Conservation (phyloP, 805 yeast species). For the Yarrowia sp. region DNA sequence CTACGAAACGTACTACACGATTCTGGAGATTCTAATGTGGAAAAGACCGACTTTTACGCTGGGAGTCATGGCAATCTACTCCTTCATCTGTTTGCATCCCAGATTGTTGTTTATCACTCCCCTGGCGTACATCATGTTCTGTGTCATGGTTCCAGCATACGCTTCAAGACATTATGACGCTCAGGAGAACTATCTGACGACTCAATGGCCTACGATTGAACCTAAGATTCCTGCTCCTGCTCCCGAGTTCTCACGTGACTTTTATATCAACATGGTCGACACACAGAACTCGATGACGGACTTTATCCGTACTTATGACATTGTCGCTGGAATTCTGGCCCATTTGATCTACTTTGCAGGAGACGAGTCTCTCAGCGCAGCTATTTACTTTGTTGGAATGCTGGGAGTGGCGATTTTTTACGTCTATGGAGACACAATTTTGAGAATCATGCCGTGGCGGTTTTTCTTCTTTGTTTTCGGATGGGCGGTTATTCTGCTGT, state of each 20-base stretch:
- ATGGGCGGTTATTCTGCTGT: conserved; percentile 56
- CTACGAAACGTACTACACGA: conserved; percentile 65
- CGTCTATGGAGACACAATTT: conserved; percentile 47
- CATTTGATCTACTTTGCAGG: conserved; percentile 70
- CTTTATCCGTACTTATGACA: conserved; percentile 69
- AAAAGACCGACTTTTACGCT: conserved; percentile 65
- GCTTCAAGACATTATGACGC: conserved; percentile 69
- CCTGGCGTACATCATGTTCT: conserved; percentile 58
- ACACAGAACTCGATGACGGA: conserved; percentile 79
- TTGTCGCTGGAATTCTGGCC: conserved; percentile 56
- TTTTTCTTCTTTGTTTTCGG: conserved; percentile 51
- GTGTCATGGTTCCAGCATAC: conserved; percentile 73
- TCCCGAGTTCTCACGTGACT: conserved; percentile 80
- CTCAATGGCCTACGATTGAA: conserved; percentile 56
- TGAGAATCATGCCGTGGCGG: conserved; percentile 52
- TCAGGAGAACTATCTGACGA: conserved; percentile 54
- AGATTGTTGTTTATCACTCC: conserved; percentile 57
- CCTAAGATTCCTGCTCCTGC: conserved; percentile 70
- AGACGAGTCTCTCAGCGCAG: conserved; percentile 52
- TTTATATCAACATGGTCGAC: conserved; percentile 78
- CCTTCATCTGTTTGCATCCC: conserved; percentile 65
- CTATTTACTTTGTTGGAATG: conserved; percentile 15
- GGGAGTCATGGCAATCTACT: conserved; percentile 58
- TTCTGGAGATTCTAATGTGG: conserved; percentile 69
- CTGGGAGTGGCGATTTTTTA: conserved; percentile 47